A percentile compares a stretch with the other conserved stretches of the same genome.
phyloP scores from a whole-genome alignment of 2,329 filamentous ascomycete species.

The Bipolaris gigantea region DNA sequence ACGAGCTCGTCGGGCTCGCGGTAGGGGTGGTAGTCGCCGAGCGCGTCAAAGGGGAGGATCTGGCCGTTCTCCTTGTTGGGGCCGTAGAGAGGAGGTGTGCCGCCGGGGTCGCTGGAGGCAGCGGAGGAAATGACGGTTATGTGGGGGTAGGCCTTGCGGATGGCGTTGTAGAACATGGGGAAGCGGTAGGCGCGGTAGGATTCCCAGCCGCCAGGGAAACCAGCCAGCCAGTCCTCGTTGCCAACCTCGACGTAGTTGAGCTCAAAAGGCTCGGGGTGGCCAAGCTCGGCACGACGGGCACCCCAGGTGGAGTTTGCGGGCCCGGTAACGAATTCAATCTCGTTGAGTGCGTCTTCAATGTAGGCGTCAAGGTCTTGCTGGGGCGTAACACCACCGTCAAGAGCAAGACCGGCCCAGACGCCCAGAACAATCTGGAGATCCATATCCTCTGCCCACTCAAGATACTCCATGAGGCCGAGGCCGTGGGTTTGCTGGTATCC shows the following conservation, averaged over 20 bases:
- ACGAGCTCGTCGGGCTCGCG: conserved; percentile 49
- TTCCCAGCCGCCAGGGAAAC: conserved; percentile 31
- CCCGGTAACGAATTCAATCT: conserved; percentile 43
- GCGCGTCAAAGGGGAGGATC: conserved; percentile 21
- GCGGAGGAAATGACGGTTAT: conserved; percentile 43
- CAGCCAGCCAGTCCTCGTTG: conserved; percentile 46
- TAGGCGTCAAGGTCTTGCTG: conserved; percentile 43
- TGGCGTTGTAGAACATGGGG: conserved; percentile 38
- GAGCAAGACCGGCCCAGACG: conserved; percentile 50
- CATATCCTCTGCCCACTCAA: conserved; percentile 53
- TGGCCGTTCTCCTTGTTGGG: conserved; percentile 35
- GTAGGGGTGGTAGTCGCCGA: conserved; percentile 50
- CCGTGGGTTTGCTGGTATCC: conserved; percentile 51
- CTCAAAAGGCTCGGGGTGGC: conserved; percentile 42
- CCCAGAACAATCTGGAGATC: conserved; percentile 47
- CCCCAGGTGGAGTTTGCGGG: conserved; percentile 38
- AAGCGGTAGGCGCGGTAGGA: conserved; percentile 40
- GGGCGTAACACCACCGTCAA: conserved; percentile 46
- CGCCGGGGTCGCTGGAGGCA: conserved; percentile 32
- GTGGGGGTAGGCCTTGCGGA: conserved; percentile 40
- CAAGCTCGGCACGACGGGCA: conserved; percentile 40
- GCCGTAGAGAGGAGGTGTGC: conserved; percentile 37
- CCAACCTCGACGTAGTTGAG: conserved; percentile 46
- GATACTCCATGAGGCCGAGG: conserved; percentile 53
- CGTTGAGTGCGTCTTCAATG: conserved; percentile 45